Evolutionary conservation across 2,329 filamentous ascomycete genomes (phyloP).

Genomic region (Apiospora malaysiana): DNA sequence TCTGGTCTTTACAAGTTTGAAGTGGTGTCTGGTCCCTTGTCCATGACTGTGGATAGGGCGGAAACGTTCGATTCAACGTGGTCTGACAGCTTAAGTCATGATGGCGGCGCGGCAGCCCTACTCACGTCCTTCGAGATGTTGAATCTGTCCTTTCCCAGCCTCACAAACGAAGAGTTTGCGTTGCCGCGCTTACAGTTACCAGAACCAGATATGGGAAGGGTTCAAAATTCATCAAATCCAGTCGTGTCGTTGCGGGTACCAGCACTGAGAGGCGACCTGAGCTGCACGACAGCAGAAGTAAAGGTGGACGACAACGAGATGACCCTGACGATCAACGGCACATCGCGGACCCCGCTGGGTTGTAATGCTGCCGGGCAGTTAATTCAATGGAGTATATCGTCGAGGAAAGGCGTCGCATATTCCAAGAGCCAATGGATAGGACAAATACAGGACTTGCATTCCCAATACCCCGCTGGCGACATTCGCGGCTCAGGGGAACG

Average conservation of each 20-base stretch:
- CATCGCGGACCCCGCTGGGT: slow-evolving; percentile 4
- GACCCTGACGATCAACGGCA: not conserved
- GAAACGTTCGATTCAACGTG: slow-evolving; percentile 15
- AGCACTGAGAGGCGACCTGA: slow-evolving; percentile 21
- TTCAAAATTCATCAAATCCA: slow-evolving; percentile 14
- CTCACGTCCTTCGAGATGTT: slow-evolving; percentile 21
- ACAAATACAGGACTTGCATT: slow-evolving; percentile 20
- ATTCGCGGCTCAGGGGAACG: slow-evolving; percentile 19
- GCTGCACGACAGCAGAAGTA: slow-evolving; percentile 7
- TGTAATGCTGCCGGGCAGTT: not conserved
- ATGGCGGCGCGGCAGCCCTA: slow-evolving; percentile 21
- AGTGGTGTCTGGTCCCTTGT: slow-evolving; percentile 12
- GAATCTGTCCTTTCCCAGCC: slow-evolving; percentile 20
- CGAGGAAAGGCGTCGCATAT: not conserved
- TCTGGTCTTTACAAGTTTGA: slow-evolving; percentile 21
- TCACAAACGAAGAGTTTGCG: slow-evolving; percentile 20
- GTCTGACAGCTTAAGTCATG: slow-evolving; percentile 20
- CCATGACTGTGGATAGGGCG: slow-evolving; percentile 7
- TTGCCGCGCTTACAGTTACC: slow-evolving; percentile 5
- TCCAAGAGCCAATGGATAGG: slow-evolving; percentile 5
- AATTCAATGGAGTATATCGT: slow-evolving; percentile 9
- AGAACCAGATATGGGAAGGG: not conserved
- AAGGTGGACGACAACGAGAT: not conserved
- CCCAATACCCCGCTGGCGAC: not conserved
- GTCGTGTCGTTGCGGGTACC: slow-evolving; percentile 19